Conservation (phyloP, 345 rosid species). For the Cardamine chenopodiifolia region DNA sequence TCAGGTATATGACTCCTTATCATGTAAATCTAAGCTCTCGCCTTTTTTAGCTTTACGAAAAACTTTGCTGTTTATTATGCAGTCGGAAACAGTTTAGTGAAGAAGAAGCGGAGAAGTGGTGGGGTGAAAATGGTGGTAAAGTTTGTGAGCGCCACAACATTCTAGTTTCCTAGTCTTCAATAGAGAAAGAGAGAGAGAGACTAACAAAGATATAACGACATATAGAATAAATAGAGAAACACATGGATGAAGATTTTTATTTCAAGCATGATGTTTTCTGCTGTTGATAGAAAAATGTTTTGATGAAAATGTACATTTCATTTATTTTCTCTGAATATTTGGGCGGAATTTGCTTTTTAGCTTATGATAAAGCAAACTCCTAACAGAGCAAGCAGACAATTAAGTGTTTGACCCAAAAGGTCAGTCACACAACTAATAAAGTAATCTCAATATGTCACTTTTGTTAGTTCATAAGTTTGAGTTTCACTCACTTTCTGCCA, state of each 20-base stretch:
- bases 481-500: too few species aligned
- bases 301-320: slow-evolving; percentile 4
- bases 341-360: too few species aligned
- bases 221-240: slow-evolving; percentile 28
- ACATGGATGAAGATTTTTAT: slow-evolving; percentile 1
- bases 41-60: not conserved
- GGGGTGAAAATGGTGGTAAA: slow-evolving; percentile 72
- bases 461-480: too few species aligned
- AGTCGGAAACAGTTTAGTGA: slow-evolving; percentile 77
- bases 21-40: not conserved
- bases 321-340: not conserved
- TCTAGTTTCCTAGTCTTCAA: slow-evolving; percentile 30
- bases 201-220: not conserved
- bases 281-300: slow-evolving; percentile 2
- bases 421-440: not conserved
- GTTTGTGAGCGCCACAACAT: slow-evolving; percentile 64
- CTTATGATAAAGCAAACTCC: not conserved
- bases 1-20: slow-evolving; percentile 56
- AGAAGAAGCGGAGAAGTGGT: slow-evolving; percentile 89
- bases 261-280: slow-evolving; percentile 11
- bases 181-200: slow-evolving; percentile 1
- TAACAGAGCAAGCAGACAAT: not conserved
- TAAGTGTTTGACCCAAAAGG: not conserved
- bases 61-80: not conserved
- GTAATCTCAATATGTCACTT: too few species aligned